Evolutionary conservation across 1,284 basidiomycete species (phyloP), one percentile per base, ranked within the genome.

Genomic region (Naganishia sp.): DNA sequence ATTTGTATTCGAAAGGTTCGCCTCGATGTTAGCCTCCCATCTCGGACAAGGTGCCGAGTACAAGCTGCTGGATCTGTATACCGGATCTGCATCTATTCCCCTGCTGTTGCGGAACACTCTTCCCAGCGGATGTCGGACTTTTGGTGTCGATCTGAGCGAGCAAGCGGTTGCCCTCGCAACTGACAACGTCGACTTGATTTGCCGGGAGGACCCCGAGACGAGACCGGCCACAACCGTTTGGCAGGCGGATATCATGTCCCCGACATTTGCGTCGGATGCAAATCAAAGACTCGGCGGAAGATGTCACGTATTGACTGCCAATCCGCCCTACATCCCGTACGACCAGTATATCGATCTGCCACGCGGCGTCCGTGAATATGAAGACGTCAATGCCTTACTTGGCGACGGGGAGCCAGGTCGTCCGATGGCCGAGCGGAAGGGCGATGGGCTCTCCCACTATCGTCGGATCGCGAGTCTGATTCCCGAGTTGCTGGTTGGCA

Each of bases 321-420:
- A 96, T 78, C 94, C 94, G n/a, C 94, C 94, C 6, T 96, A 96
- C 79, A 91, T 97, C 72, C 82, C 91, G 25, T 81, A 76, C 63
- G 68, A 77, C 42, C 88, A 90, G 66, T 94, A 88, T 75, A 79
- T 84, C 49, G 67, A 75, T 16, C 84, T 95, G 28, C 84, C 88
- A 4, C 68, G 74, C 21, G 88, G 86, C 45, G 93, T 97, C 54
- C 85, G 81, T 54, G 82, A 85, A 63, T 90, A 85, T 75, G 94
- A 97, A 79, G 90, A 94, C 77, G 84, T 82, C 16, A 82, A 81
- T 16, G 93, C 94, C 3, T 84, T 97, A 25, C 82, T 93, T 33
- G 93, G 90, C 7, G 90, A 90, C 69, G 81, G 81, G 0, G 48
- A 48, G 0, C 61, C 64, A n/a, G 16, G 36, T 4, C 55, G 46